Conservation (phyloP, 1,284 basidiomycete species). For the Moniliophthora roreri region DNA sequence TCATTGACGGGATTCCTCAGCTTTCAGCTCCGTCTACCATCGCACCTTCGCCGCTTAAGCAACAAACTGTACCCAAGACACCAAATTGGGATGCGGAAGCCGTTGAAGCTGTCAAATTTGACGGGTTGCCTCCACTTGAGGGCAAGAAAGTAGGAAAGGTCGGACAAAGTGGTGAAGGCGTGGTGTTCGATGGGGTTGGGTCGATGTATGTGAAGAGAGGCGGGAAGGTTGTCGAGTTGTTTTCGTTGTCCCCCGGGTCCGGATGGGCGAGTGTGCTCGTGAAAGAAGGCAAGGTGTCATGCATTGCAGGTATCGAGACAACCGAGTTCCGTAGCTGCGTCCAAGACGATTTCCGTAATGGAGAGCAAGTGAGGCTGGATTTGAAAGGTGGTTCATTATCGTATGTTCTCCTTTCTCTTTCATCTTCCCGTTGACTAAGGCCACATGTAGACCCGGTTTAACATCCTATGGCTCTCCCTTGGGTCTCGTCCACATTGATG, state of each 20-base stretch:
- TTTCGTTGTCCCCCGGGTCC: constrained; percentile 15
- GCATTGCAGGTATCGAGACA: constrained; percentile 28
- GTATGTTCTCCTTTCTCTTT: constrained; percentile 22
- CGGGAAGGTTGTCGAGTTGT: constrained; percentile 28
- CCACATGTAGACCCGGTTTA: constrained; percentile 47
- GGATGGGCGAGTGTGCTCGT: constrained; percentile 36
- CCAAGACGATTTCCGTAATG: constrained; percentile 8
- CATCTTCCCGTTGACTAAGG: not conserved
- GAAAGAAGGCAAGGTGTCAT: constrained; percentile 41
- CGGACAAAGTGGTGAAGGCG: constrained; percentile 25
- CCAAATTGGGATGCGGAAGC: constrained; percentile 63
- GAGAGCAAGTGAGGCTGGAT: constrained; percentile 33
- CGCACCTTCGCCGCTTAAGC: constrained; percentile 40
- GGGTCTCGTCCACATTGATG: constrained; percentile 59
- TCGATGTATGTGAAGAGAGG: constrained; percentile 43
- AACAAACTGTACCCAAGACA: constrained; percentile 51
- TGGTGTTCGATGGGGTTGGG: constrained; percentile 60
- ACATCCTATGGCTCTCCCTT: constrained; percentile 60
- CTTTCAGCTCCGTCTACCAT: constrained; percentile 25
- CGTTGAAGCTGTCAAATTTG: constrained; percentile 50
- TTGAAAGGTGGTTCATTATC: constrained; percentile 54
- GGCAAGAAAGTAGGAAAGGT: constrained; percentile 36
- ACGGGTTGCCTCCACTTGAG: constrained; percentile 65
- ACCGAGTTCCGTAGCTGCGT: not conserved
- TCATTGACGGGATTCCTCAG: constrained; percentile 63